phyloP scores from a whole-genome alignment of 1,284 basidiomycete genomes.

The Marasmius sp. region DNA sequence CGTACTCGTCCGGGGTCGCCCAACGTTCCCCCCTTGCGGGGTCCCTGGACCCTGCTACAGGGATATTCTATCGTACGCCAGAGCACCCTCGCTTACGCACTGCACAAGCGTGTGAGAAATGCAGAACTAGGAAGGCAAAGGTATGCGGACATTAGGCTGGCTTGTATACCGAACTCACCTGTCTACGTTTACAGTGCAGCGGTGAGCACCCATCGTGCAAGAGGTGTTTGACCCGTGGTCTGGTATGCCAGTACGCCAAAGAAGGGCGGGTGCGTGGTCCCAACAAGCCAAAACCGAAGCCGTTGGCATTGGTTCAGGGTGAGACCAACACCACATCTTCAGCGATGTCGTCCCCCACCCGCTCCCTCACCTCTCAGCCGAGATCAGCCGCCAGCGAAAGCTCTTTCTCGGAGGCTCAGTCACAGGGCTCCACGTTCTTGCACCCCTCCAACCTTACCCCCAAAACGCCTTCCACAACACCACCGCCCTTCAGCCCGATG shows the following conservation, averaged over 20 bases:
- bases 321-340: too few species aligned
- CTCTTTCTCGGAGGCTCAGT: background rate
- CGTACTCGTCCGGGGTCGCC: background rate
- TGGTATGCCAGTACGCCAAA: constrained; percentile 57
- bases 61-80: constrained; percentile 57
- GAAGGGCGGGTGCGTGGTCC: constrained; percentile 63
- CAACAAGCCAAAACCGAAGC: constrained; percentile 44
- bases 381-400: background rate
- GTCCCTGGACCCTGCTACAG: constrained; percentile 56
- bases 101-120: constrained; percentile 64
- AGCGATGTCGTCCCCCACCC: too few species aligned
- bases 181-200: constrained; percentile 42
- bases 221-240: constrained; percentile 48
- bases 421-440: background rate
- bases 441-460: background rate
- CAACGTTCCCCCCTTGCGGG: constrained; percentile 47
- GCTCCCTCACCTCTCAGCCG: too few species aligned
- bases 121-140: constrained; percentile 62
- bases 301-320: background rate
- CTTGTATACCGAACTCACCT: background rate
- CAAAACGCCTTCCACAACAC: background rate
- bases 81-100: constrained; percentile 62
- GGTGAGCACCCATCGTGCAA: constrained; percentile 60
- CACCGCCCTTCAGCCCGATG: background rate
- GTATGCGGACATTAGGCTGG: constrained; percentile 30